Conservation (phyloP, 2,329 filamentous ascomycete species). For the Hypocreales sp. region DNA sequence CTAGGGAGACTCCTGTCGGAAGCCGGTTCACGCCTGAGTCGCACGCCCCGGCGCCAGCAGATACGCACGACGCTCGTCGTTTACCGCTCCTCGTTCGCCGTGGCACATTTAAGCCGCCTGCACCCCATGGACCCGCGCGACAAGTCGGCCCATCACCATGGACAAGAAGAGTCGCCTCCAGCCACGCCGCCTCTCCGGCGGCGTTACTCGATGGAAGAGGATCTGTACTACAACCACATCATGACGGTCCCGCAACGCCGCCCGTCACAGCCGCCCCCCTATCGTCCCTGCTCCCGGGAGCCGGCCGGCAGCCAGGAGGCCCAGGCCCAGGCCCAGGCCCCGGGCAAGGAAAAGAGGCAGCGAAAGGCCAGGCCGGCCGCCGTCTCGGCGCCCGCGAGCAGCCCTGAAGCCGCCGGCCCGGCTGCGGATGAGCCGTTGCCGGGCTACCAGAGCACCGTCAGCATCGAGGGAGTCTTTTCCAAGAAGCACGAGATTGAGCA, state of each 20-base stretch:
- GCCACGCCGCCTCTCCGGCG: conserved; percentile 22
- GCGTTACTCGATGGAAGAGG: conserved; percentile 39
- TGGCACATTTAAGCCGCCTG: conserved; percentile 6
- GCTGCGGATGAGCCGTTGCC: conserved; percentile 29
- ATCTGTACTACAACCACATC: conserved; percentile 34
- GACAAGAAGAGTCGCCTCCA: conserved; percentile 12
- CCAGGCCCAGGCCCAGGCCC: too few species aligned
- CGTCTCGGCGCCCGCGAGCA: too few species aligned
- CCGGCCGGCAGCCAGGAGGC: too few species aligned
- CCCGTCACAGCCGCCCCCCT: conserved; percentile 31
- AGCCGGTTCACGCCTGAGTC: conserved; percentile 1
- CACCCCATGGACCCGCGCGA: conserved; percentile 18
- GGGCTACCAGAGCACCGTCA: conserved; percentile 39
- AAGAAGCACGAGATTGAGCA: conserved; percentile 53
- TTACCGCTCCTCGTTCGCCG: conserved; percentile 2
- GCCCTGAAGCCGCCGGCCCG: too few species aligned
- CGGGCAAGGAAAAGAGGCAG: too few species aligned
- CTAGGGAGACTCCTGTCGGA: conserved; percentile 15
- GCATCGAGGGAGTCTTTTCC: conserved; percentile 39
- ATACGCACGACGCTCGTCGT: background rate
- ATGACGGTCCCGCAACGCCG: conserved; percentile 28
- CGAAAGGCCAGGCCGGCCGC: too few species aligned
- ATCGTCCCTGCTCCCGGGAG: conserved; percentile 14
- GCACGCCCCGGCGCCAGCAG: conserved; percentile 1
- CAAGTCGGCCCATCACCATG: conserved; percentile 15